Percentiles rank a stretch among this genome's conserved stretches.
phyloP scores from a whole-genome alignment of 2,329 filamentous ascomycete genomes.

The Hyphodiscus sp. region DNA sequence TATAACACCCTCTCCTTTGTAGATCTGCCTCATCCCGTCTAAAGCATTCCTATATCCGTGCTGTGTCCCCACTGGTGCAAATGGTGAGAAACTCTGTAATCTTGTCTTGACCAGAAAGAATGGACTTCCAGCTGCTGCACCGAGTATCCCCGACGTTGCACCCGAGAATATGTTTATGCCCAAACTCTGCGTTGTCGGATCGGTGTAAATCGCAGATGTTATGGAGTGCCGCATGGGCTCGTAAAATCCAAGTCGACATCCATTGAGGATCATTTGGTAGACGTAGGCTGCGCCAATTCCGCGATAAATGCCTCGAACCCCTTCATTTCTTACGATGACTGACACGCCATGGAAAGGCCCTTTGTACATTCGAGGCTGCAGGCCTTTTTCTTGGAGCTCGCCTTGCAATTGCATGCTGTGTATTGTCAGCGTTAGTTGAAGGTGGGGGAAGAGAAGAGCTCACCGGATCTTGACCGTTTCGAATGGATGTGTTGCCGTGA shows the following conservation, averaged over 20 bases:
- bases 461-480: conserved; percentile 98
- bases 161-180: conserved; percentile 92
- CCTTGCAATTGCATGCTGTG: conserved; percentile 87
- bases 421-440: conserved; percentile 6
- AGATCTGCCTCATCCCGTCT: conserved; percentile 79
- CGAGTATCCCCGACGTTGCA: conserved; percentile 81
- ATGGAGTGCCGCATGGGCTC: conserved; percentile 78
- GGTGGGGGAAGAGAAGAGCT: conserved; percentile 21
- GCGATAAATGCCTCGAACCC: conserved; percentile 75
- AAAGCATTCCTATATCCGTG: conserved; percentile 82
- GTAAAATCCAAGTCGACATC: conserved; percentile 95
- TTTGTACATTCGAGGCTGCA: conserved; percentile 81
- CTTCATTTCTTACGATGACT: conserved; percentile 88
- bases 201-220: conserved; percentile 63
- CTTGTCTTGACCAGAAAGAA: conserved; percentile 98
- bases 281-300: conserved; percentile 89
- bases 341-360: conserved; percentile 87
- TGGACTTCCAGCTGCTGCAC: conserved; percentile 85
- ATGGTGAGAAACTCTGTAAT: conserved; percentile 87
- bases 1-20: conserved; percentile 64
- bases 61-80: conserved; percentile 92
- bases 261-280: conserved; percentile 94
- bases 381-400: conserved; percentile 80
- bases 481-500: conserved; percentile 95
- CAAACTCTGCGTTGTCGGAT: conserved; percentile 72